phyloP scores from a whole-genome alignment of 257 asterid genomes.

The Pogostemon cablin region DNA sequence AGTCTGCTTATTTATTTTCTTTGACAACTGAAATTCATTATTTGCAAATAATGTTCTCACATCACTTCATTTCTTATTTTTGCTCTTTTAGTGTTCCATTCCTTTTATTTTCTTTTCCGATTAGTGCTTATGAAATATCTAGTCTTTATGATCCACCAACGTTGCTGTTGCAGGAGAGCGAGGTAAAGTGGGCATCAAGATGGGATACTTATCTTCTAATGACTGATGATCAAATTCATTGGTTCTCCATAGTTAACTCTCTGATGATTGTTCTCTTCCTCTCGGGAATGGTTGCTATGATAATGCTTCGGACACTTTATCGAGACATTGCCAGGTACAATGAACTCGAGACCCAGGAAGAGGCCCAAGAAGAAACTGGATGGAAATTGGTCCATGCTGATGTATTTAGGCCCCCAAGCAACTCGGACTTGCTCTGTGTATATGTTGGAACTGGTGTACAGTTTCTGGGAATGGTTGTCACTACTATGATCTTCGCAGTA shows the following conservation, averaged over 20 bases:
- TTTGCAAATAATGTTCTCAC: background rate
- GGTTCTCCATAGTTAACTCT: conserved; percentile 82
- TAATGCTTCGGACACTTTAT: conserved; percentile 78
- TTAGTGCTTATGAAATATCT: background rate
- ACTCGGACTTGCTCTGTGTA: conserved; percentile 64
- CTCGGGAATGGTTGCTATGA: conserved; percentile 89
- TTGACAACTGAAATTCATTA: too few species aligned
- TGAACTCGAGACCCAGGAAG: conserved; percentile 81
- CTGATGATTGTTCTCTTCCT: conserved; percentile 85
- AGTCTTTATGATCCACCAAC: conserved; percentile 4
- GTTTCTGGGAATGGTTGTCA: conserved; percentile 61
- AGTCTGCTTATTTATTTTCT: background rate
- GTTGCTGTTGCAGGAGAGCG: conserved; percentile 58
- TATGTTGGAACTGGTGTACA: conserved; percentile 77
- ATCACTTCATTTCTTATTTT: background rate
- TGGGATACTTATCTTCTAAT: conserved; percentile 84
- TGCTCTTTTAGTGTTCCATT: background rate
- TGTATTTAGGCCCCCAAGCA: conserved; percentile 74
- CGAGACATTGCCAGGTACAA: conserved; percentile 78
- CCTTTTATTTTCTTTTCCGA: too few species aligned
- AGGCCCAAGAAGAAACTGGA: conserved; percentile 85
- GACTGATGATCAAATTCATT: conserved; percentile 81
- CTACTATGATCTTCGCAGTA: conserved; percentile 74
- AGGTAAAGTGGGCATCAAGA: conserved; percentile 84
- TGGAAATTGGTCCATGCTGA: conserved; percentile 83